Evolutionary conservation across 306 rosid species (phyloP).

Genomic region (Albizia julibrissin): DNA sequence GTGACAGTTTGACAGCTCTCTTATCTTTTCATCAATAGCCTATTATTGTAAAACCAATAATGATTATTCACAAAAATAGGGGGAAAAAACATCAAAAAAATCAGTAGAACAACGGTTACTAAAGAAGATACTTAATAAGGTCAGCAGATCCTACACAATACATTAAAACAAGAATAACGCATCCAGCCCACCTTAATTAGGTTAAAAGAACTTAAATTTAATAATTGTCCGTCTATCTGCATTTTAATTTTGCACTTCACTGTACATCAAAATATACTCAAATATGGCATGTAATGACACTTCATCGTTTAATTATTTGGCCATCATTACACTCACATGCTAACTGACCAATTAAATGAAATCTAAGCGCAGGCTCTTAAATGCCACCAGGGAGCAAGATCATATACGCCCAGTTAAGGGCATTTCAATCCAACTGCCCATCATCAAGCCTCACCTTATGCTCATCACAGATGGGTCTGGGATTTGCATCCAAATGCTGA

Average conservation of each 20-base stretch:
- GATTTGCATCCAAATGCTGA: not conserved
- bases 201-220: not conserved
- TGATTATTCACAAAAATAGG: slow-evolving; percentile 11
- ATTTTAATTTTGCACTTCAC: not conserved
- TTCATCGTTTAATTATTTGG: not conserved
- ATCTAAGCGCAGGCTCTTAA: not conserved
- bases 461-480: not conserved
- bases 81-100: slow-evolving; percentile 10
- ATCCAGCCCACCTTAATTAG: not conserved
- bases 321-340: not conserved
- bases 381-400: not conserved
- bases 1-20: slow-evolving; percentile 97
- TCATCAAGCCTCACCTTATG: not conserved
- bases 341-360: not conserved
- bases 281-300: not conserved
- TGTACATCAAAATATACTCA: not conserved
- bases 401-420: not conserved
- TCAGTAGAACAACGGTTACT: slow-evolving; percentile 3
- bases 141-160: slow-evolving; percentile 8
- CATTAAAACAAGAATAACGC: slow-evolving; percentile 30
- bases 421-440: not conserved
- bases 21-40: slow-evolving; percentile 97
- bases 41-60: slow-evolving; percentile 32
- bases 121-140: not conserved
- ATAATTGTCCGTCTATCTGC: not conserved